Conservation (phyloP, 164 flowering plant species). For the Dillenia suffruticosa region DNA sequence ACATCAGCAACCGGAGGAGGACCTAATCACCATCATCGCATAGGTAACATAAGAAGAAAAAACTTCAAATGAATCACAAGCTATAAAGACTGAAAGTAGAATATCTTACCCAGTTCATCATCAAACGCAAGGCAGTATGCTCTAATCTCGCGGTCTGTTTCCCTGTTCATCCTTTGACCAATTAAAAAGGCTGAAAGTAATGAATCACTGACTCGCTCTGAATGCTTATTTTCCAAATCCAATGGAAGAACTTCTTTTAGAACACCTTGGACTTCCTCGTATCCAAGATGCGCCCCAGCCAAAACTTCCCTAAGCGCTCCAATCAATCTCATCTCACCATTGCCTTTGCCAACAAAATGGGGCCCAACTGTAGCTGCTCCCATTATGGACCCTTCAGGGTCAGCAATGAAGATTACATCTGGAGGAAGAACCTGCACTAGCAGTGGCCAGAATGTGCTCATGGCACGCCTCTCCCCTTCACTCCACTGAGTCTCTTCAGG, state of each 20-base stretch:
- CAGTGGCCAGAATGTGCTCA: constrained; percentile 83
- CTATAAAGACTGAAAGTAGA: not conserved
- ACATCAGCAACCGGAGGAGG: constrained; percentile 85
- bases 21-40: constrained; percentile 36
- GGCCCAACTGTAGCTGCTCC: constrained; percentile 77
- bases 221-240: constrained; percentile 20
- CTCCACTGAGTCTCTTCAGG: constrained; percentile 97
- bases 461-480: constrained; percentile 91
- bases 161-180: constrained; percentile 98
- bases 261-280: constrained; percentile 94
- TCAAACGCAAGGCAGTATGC: constrained; percentile 99
- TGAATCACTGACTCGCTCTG: constrained; percentile 53
- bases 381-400: constrained; percentile 96
- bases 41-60: too few relatives aligned
- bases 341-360: constrained; percentile 56
- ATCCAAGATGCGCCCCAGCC: constrained; percentile 99
- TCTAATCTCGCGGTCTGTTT: constrained; percentile 93
- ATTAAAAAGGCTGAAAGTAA: constrained; percentile 91
- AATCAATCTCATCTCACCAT: constrained; percentile 85
- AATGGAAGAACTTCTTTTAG: constrained; percentile 85
- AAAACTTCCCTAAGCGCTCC: constrained; percentile 95
- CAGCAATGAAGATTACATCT: constrained; percentile 85
- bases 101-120: constrained; percentile 72
- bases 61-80: too few relatives aligned
- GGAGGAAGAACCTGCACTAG: constrained; percentile 67